phyloP scores from a whole-genome alignment of 148 eudicot species.

The Cornus controversa region DNA sequence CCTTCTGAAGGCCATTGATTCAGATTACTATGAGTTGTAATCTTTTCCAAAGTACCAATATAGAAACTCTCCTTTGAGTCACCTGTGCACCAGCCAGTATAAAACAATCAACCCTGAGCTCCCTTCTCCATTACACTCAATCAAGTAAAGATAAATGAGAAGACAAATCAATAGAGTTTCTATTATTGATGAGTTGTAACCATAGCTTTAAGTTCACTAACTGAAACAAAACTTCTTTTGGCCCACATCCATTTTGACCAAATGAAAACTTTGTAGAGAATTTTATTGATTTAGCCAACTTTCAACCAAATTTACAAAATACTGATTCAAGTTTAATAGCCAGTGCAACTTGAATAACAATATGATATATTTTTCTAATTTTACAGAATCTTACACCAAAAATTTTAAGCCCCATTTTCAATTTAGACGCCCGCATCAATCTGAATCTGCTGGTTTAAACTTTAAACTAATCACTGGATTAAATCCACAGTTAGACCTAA shows the following conservation, averaged over 20 bases:
- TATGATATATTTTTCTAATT: background rate
- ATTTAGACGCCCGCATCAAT: no score
- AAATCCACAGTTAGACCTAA: no score
- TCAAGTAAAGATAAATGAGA: background rate
- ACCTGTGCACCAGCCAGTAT: slow-evolving; percentile 32
- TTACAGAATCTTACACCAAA: background rate
- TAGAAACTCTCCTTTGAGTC: slow-evolving; percentile 78
- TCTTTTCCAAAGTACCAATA: slow-evolving; percentile 56
- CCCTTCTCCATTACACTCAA: background rate
- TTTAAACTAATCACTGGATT: no score
- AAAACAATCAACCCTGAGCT: background rate
- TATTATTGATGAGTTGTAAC: background rate
- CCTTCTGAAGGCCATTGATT: slow-evolving; percentile 87
- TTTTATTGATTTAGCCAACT: background rate
- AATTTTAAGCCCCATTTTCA: no score
- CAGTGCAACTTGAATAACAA: background rate
- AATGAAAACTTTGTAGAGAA: background rate
- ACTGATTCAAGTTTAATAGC: background rate
- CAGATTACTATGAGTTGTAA: slow-evolving; percentile 17
- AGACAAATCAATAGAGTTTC: background rate
- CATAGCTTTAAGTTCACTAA: background rate
- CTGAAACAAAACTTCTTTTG: background rate
- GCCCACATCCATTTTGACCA: background rate
- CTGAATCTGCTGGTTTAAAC: no score
- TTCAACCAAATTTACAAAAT: background rate